phyloP scores from a whole-genome alignment of 225 moss, liverwort and hornwort genomes.

The Polytrichum commune region DNA sequence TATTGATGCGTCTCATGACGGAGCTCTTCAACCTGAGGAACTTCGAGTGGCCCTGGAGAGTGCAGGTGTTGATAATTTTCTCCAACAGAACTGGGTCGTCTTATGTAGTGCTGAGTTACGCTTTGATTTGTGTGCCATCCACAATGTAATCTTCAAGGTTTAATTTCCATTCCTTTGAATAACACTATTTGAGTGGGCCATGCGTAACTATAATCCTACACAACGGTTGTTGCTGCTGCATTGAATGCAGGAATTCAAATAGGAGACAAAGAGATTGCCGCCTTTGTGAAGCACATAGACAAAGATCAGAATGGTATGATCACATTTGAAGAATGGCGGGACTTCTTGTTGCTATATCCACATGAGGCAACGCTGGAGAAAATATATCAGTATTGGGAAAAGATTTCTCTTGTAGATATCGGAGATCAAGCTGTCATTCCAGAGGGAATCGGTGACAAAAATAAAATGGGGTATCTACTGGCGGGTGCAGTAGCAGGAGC shows the following conservation, averaged over 20 bases:
- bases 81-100: no score
- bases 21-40: conserved; percentile 54
- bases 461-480: conserved; percentile 72
- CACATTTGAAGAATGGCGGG: conserved; percentile 63
- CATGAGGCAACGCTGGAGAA: conserved; percentile 50
- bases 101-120: no score
- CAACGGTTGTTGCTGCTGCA: background rate
- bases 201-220: background rate
- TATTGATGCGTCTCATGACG: conserved; percentile 55
- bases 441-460: conserved; percentile 82
- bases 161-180: no score
- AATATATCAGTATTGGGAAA: conserved; percentile 67
- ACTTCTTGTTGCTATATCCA: conserved; percentile 55
- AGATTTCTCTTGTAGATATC: conserved; percentile 72
- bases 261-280: conserved; percentile 36
- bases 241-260: conserved; percentile 51
- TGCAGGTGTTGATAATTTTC: conserved; percentile 32
- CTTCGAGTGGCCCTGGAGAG: conserved; percentile 41
- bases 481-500: conserved; percentile 98
- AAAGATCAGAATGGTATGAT: conserved; percentile 62
- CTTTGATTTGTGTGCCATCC: no score
- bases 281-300: conserved; percentile 60
- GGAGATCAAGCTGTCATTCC: conserved; percentile 95
- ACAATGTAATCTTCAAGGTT: no score
- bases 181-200: no score